Percentiles rank a stretch among this genome's conserved stretches.
These are phyloP conservation scores for Ceratobasidium sp. DNA, from an alignment of 1,284 basidiomycete genomes.

Conservation along the genomic window DNA sequence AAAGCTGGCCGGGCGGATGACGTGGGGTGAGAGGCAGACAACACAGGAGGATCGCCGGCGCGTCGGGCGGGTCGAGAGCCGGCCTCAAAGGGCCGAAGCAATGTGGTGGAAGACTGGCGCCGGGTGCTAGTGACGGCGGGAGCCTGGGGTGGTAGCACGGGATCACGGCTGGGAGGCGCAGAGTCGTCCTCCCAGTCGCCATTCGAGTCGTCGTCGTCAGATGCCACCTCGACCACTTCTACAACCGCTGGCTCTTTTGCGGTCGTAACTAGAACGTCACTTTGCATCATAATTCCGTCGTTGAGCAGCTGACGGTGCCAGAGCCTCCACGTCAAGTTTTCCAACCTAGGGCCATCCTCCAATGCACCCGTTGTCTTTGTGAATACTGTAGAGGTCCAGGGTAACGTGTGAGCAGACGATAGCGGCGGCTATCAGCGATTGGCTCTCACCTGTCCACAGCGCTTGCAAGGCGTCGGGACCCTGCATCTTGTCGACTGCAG, in stretches of 20 bases:
- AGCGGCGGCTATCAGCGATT: constrained; percentile 28
- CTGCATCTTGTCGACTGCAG: constrained; percentile 71
- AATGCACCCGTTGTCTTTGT: constrained; percentile 83
- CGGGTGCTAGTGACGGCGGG: constrained; percentile 49
- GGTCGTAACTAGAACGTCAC: constrained; percentile 1
- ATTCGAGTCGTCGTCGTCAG: constrained; percentile 46
- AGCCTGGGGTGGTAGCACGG: constrained; percentile 9
- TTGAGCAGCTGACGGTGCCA: constrained; percentile 71
- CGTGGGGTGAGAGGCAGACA: constrained; percentile 36
- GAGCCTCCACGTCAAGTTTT: constrained; percentile 87
- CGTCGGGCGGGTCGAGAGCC: constrained; percentile 2
- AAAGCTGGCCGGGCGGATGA: constrained; percentile 17
- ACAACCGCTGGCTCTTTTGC: not conserved
- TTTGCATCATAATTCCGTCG: not conserved
- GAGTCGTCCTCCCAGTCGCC: constrained; percentile 45
- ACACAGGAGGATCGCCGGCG: constrained; percentile 21
- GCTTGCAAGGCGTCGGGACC: constrained; percentile 69
- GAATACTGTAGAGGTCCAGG: constrained; percentile 66
- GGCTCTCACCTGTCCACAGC: constrained; percentile 70
- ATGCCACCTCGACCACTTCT: constrained; percentile 48
- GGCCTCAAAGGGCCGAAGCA: constrained; percentile 4
- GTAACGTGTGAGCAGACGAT: constrained; percentile 37
- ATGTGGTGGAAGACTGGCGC: constrained; percentile 34
- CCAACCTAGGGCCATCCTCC: constrained; percentile 78
- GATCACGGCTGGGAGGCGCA: constrained; percentile 49